Evolutionary conservation across 345 rosid species (phyloP).

Genomic region (Eucalyptus cloeziana): DNA sequence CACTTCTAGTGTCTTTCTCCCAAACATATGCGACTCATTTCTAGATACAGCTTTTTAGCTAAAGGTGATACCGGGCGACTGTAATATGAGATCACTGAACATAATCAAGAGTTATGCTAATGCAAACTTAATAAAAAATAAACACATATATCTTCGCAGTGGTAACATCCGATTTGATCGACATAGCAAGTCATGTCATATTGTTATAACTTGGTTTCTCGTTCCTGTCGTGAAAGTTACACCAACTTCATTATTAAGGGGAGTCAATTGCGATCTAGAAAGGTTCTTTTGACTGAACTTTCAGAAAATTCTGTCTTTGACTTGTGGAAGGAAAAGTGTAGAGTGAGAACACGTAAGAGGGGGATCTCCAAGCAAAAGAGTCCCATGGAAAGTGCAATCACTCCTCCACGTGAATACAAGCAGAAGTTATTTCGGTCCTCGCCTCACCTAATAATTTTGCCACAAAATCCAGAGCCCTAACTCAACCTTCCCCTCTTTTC

Average conservation of each 20-base stretch:
- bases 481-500: not conserved
- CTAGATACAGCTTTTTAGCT: not conserved
- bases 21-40: not conserved
- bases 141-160: rapidly evolving
- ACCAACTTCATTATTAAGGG: not conserved
- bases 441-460: not conserved
- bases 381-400: not conserved
- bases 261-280: not conserved
- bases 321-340: not conserved
- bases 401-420: not conserved
- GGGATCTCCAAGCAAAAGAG: not conserved
- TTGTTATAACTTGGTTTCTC: not conserved
- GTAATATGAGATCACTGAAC: not conserved
- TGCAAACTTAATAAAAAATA: not conserved
- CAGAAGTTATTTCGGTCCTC: not conserved
- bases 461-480: not conserved
- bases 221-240: not conserved
- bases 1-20: rapidly evolving
- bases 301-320: not conserved
- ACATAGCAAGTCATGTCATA: not conserved
- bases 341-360: not conserved
- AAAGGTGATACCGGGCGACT: rapidly evolving
- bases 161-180: not conserved
- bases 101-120: not conserved
- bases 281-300: not conserved